Percentiles rank a stretch among this genome's conserved stretches.
These are phyloP conservation scores for Globisporangium barbulae DNA, from an alignment of 352 stramenopile genomes.

Conservation along the genomic window DNA sequence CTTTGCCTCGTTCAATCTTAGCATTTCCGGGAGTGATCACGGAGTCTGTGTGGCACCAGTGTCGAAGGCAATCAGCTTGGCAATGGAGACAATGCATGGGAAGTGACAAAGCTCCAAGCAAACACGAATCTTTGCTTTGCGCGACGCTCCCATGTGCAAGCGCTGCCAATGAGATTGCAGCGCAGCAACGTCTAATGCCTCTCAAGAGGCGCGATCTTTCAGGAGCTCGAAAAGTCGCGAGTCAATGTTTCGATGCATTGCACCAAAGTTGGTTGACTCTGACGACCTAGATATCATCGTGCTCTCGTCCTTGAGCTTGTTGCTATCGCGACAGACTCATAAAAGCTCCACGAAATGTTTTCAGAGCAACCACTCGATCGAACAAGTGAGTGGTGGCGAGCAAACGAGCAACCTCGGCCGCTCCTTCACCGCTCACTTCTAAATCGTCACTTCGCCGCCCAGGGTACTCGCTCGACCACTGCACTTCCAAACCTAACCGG, in stretches of 20 bases:
- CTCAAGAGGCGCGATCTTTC: constrained; percentile 4
- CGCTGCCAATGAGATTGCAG: neutral
- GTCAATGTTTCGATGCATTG: constrained; percentile 1
- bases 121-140: neutral
- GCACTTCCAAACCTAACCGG: neutral
- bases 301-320: too few relatives aligned
- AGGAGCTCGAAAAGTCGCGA: constrained; percentile 4
- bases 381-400: constrained; percentile 5
- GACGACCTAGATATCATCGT: neutral
- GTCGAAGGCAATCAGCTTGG: neutral
- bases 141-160: neutral
- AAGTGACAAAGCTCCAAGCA: neutral
- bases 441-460: constrained; percentile 6
- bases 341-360: neutral
- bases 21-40: neutral
- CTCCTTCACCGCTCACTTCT: constrained; percentile 4
- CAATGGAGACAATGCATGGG: neutral
- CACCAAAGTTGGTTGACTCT: neutral
- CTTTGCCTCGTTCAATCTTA: neutral
- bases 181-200: neutral
- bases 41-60: neutral
- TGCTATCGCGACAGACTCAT: neutral
- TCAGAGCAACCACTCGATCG: constrained; percentile 1
- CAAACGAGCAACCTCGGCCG: neutral
- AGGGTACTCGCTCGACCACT: neutral